These are phyloP conservation scores for Pittosporum tobira DNA, from an alignment of 129 eudicot genomes.

Conservation along the genomic window DNA sequence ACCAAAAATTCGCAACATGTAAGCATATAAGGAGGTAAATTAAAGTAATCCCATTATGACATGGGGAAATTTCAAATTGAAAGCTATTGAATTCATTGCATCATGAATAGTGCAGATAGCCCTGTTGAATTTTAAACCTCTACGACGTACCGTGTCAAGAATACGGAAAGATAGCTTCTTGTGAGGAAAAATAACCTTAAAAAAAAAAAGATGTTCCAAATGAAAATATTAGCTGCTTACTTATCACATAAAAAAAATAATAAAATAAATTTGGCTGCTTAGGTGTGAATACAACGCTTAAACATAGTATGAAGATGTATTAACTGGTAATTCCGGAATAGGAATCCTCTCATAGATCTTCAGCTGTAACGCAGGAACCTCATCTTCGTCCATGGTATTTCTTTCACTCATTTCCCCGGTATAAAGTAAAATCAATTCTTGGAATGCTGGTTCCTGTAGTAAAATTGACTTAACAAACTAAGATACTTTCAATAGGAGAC, in stretches of 20 bases:
- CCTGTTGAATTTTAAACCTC: background rate
- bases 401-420: constrained; percentile 49
- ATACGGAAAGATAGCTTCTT: constrained; percentile 95
- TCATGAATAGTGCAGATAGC: background rate
- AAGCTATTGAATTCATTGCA: background rate
- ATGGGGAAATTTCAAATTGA: background rate
- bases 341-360: constrained; percentile 91
- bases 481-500: background rate
- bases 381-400: constrained; percentile 22
- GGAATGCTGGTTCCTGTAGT: constrained; percentile 86
- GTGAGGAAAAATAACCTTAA: constrained; percentile 98
- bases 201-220: constrained; percentile 9
- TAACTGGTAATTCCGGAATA: constrained; percentile 87
- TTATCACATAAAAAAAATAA: too few species aligned
- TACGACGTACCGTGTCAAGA: constrained; percentile 76
- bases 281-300: background rate
- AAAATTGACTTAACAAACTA: background rate
- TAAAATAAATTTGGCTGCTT: too few species aligned
- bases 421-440: constrained; percentile 78
- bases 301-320: constrained; percentile 17
- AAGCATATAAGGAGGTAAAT: too few species aligned
- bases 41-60: too few species aligned
- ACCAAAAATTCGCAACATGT: background rate
- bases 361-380: constrained; percentile 63
- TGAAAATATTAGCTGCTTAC: background rate